phyloP scores from a whole-genome alignment of 192 early-diverging fungal genomes.

The Paraglomus brasilianum region DNA sequence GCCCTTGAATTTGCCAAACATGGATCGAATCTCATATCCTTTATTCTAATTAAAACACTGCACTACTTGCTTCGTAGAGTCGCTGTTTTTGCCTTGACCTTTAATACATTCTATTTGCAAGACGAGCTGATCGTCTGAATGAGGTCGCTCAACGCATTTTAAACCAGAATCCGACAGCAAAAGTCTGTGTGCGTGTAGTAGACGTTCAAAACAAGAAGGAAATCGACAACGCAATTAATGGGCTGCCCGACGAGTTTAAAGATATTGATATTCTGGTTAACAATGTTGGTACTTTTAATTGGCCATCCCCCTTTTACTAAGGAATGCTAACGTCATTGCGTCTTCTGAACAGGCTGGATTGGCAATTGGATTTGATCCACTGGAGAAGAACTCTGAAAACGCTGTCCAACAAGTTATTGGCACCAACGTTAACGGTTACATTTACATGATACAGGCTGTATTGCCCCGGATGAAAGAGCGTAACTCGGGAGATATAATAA shows the following conservation, averaged over 20 bases:
- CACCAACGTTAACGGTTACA: conserved; percentile 87
- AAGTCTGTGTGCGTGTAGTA: conserved; percentile 54
- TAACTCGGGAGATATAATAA: conserved; percentile 76
- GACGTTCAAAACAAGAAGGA: conserved; percentile 62
- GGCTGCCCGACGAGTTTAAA: conserved; percentile 55
- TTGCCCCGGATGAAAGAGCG: conserved; percentile 74
- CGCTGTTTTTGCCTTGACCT: background rate
- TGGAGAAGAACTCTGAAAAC: conserved; percentile 60
- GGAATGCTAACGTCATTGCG: background rate
- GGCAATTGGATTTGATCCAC: conserved; percentile 67
- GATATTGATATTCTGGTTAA: conserved; percentile 83
- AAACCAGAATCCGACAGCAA: conserved; percentile 39
- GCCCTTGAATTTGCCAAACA: conserved; percentile 62
- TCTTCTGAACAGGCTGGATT: conserved; percentile 44
- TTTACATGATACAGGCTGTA: conserved; percentile 79
- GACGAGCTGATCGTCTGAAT: conserved; percentile 59
- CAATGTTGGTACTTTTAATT: conserved; percentile 64
- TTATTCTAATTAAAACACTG: background rate
- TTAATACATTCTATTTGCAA: conserved; percentile 55
- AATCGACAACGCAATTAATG: conserved; percentile 44
- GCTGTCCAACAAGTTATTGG: conserved; percentile 79
- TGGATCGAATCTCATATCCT: conserved; percentile 50
- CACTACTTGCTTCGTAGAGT: background rate
- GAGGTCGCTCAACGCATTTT: conserved; percentile 48
- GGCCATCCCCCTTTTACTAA: background rate